Evolutionary conservation across 2,329 filamentous ascomycete species (phyloP), one percentile per base, ranked within the genome.

Genomic region (Phaeosphaeria sp.): DNA sequence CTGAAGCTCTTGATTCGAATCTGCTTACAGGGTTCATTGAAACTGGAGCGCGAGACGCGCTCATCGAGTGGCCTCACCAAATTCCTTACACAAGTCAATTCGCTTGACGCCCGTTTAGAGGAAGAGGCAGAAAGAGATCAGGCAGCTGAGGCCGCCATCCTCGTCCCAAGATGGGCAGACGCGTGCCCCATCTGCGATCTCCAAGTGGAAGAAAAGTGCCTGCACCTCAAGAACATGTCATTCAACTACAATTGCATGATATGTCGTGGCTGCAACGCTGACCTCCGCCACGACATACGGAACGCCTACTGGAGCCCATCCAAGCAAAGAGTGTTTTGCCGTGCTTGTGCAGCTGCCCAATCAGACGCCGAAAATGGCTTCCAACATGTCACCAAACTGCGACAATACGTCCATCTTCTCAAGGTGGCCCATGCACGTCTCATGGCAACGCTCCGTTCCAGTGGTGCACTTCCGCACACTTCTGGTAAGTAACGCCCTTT

Each of bases 1-100:
- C 87, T 99, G 53, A 99, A 99, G 78, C 89, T 99, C 33, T 86
- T 99, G 58, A 99, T 99, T 69, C 89, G 95, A 49, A 99, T 99
- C 68, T 97, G 95, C 73, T 85, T 99, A 25, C 96, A 98, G 75
- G 95, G 94, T 30, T 90, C 95, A 6, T 82, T 99, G 47, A 94
- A 93, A 71, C 86, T 98, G 40, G 95, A 99, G 78, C 89, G 92
- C 55, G 94, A 98, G 70, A 89, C 89, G 49, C 83, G 85, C 51
- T 89, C 85, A 25, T 83, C 90, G 1, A 89, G 91, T 63, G 92
- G 92, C 11, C 81, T 99, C 22, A 89, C 92, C 69, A 84, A 86
- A 52, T 97, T 99, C 75, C 84, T 99, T 46, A 87, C 92, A 54
- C 90, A 95, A 66, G 86, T 99, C 51, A 88, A 88, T 68, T 88